Conservation (phyloP, 1,284 basidiomycete species). For the Meripilus lineatus region DNA sequence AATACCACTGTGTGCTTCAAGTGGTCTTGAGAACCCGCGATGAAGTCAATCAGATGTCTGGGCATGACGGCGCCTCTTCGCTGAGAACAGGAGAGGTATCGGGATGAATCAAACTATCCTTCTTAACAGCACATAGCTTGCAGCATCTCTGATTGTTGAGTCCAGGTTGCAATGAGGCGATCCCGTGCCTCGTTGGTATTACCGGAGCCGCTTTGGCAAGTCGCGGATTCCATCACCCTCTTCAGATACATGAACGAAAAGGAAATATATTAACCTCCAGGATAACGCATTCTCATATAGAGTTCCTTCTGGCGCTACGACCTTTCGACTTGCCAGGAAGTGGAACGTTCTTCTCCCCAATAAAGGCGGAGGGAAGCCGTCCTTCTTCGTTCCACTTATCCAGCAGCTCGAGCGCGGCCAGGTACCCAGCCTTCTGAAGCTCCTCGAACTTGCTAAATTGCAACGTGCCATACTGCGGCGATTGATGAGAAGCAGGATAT, state of each 20-base stretch:
- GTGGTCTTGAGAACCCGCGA: too few species aligned
- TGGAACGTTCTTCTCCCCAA: conserved; percentile 47
- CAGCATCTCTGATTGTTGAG: neutral
- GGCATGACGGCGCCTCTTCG: too few species aligned
- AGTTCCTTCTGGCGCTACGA: conserved; percentile 71
- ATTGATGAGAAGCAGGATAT: conserved; percentile 20
- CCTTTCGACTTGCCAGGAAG: conserved; percentile 59
- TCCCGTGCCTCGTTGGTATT: too few species aligned
- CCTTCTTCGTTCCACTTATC: conserved; percentile 81
- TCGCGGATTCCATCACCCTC: neutral
- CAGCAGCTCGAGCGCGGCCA: conserved; percentile 70
- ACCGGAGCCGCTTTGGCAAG: too few species aligned
- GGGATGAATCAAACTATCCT: neutral
- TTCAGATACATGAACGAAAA: neutral
- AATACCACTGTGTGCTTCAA: too few species aligned
- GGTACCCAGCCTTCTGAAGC: conserved; percentile 81
- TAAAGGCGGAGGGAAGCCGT: conserved; percentile 66
- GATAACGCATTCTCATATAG: conserved; percentile 37
- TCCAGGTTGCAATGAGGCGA: too few species aligned
- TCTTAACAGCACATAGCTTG: neutral
- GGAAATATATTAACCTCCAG: neutral
- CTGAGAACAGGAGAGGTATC: too few species aligned
- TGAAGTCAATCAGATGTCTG: too few species aligned
- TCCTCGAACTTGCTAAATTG: conserved; percentile 81
- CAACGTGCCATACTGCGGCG: conserved; percentile 65